Evolutionary conservation across 2,329 filamentous ascomycete species (phyloP).

Genomic region (Beauveria sp.): DNA sequence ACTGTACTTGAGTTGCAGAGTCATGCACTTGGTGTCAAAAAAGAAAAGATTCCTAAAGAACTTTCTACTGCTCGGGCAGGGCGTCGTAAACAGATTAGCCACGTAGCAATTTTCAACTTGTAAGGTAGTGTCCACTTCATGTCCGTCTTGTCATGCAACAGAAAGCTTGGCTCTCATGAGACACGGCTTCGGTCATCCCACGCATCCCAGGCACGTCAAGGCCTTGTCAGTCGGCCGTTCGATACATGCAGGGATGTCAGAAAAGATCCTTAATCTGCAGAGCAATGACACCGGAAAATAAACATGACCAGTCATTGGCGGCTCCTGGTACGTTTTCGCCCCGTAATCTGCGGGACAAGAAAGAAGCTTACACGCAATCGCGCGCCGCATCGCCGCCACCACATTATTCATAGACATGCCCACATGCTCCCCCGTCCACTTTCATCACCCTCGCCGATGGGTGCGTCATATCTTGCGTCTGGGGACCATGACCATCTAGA

Average conservation of each 20-base stretch:
- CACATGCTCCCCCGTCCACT: neutral
- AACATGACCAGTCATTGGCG: neutral
- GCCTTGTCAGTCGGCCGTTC: neutral
- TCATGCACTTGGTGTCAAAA: neutral
- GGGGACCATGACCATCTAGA: too few species aligned
- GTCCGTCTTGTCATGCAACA: neutral
- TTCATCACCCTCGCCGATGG: too few species aligned
- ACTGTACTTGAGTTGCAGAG: neutral
- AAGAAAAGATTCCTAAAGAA: neutral
- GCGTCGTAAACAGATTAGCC: neutral
- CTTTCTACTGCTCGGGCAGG: neutral
- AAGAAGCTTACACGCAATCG: slow-evolving; percentile 1
- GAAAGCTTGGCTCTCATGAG: neutral
- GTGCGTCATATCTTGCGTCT: too few species aligned
- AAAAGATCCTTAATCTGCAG: neutral
- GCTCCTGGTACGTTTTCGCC: neutral
- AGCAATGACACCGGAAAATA: neutral
- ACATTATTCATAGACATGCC: neutral
- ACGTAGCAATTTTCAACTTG: neutral
- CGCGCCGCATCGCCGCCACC: neutral
- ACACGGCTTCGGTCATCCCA: neutral
- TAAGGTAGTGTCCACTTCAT: neutral
- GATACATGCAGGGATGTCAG: neutral
- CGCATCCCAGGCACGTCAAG: neutral
- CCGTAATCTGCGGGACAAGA: neutral